phyloP scores from a whole-genome alignment of 257 asterid species.

The Leptodermis oblonga region DNA sequence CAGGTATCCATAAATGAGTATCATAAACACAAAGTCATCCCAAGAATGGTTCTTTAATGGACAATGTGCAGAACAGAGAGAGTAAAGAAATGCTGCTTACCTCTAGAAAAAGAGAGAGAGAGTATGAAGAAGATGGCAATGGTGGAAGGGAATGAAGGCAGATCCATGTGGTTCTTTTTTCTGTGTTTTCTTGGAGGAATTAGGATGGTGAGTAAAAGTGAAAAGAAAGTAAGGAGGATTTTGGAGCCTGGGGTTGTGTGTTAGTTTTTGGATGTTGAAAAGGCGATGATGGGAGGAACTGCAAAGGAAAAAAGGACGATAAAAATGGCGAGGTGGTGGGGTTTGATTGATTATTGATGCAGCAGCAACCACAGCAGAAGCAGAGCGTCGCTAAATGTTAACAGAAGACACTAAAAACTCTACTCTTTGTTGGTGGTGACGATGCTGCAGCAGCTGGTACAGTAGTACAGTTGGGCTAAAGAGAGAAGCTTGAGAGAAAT shows the following conservation, averaged over 20 bases:
- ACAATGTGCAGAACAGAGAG: background rate
- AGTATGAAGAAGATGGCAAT: conserved; percentile 17
- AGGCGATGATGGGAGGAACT: background rate
- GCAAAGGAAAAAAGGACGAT: conserved; percentile 7
- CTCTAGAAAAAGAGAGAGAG: conserved; percentile 40
- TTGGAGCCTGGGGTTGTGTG: background rate
- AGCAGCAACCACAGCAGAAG: background rate
- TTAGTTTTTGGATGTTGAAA: conserved; percentile 1
- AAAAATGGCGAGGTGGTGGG: conserved; percentile 1
- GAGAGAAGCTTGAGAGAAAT: background rate
- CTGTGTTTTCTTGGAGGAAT: conserved; percentile 7
- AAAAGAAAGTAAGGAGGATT: conserved; percentile 12
- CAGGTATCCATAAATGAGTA: background rate
- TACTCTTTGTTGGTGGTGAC: background rate
- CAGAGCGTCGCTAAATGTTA: conserved; percentile 9
- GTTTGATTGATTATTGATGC: conserved; percentile 2
- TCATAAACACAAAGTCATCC: background rate
- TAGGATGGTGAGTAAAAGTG: background rate
- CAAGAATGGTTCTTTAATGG: background rate
- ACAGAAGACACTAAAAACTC: background rate
- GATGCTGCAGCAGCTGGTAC: no score
- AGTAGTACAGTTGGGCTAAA: no score
- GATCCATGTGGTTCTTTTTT: conserved; percentile 38
- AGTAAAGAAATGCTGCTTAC: conserved; percentile 26
- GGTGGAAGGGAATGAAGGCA: conserved; percentile 24